phyloP scores from a whole-genome alignment of 768 basidiomycete species.

The Neoboletus subvelutipes region DNA sequence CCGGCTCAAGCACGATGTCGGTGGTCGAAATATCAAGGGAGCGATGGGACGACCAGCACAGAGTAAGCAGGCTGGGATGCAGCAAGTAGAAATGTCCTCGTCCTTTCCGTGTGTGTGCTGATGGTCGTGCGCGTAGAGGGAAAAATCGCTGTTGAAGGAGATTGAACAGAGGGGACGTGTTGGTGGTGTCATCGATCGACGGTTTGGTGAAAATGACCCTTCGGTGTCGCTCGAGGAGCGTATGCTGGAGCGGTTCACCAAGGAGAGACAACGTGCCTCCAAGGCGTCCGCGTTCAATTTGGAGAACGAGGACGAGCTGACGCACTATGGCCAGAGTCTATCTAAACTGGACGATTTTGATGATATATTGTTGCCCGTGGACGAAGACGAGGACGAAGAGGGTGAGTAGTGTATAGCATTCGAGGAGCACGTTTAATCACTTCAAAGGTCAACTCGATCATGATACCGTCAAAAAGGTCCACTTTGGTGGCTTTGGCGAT shows the following conservation, averaged over 20 bases:
- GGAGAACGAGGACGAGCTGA: conserved; percentile 88
- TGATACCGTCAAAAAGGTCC: conserved; percentile 62
- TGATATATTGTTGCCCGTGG: conserved; percentile 52
- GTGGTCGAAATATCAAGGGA: conserved; percentile 84
- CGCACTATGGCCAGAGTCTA: conserved; percentile 87
- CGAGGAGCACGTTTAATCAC: not conserved
- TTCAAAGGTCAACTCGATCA: conserved; percentile 62
- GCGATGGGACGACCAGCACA: conserved; percentile 79
- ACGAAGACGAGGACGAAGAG: conserved; percentile 51
- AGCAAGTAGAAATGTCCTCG: conserved; percentile 58
- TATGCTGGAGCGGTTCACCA: conserved; percentile 95
- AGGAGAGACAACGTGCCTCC: conserved; percentile 77
- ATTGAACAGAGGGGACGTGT: conserved; percentile 76
- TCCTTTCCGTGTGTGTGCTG: conserved; percentile 2
- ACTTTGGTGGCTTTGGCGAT: conserved; percentile 88
- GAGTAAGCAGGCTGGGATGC: conserved; percentile 87
- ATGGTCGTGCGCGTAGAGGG: conserved; percentile 51
- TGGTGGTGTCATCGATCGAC: conserved; percentile 88
- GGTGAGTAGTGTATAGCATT: conserved; percentile 32
- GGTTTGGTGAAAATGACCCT: conserved; percentile 95
- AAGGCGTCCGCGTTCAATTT: conserved; percentile 83
- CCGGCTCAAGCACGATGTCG: conserved; percentile 90
- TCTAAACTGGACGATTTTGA: conserved; percentile 86
- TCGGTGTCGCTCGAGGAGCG: conserved; percentile 93
- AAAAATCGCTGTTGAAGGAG: conserved; percentile 86